A percentile compares a stretch with the other conserved stretches of the same genome.
Evolutionary conservation across 2,329 filamentous ascomycete genomes (phyloP).

Genomic region (Alternaria metachromatica): DNA sequence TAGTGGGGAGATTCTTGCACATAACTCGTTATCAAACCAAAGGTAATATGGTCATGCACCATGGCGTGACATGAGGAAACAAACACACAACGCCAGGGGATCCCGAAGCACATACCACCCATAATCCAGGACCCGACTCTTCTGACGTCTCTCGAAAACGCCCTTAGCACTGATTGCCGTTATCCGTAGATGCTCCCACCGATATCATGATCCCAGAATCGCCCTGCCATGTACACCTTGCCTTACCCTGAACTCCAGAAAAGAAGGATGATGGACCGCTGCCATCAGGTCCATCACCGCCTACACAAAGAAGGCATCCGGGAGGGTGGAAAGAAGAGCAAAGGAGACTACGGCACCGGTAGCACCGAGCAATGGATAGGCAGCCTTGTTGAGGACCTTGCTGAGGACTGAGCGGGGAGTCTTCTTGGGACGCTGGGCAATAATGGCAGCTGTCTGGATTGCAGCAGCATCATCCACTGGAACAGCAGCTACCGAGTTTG

Average conservation of each 20-base stretch:
- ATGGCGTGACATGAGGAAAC: background rate
- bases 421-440: constrained; percentile 28
- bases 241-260: background rate
- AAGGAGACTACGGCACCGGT: constrained; percentile 28
- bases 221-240: constrained; percentile 1
- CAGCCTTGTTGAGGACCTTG: constrained; percentile 20
- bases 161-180: background rate
- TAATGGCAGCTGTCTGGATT: constrained; percentile 12
- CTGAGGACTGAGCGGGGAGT: constrained; percentile 23
- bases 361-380: constrained; percentile 21
- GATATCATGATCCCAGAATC: background rate
- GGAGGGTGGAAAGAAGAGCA: constrained; percentile 28
- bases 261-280: background rate
- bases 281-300: background rate
- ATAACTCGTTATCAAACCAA: constrained; percentile 1
- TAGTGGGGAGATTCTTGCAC: background rate
- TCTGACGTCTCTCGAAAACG: background rate
- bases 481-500: background rate
- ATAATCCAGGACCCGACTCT: background rate
- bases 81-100: constrained; percentile 1
- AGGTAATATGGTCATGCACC: background rate
- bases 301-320: constrained; percentile 29
- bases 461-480: background rate
- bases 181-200: background rate
- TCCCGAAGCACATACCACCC: background rate